A percentile compares a stretch with the other conserved stretches of the same genome.
phyloP scores from a whole-genome alignment of 2,329 filamentous ascomycete species.

The Neobulgaria alba region DNA sequence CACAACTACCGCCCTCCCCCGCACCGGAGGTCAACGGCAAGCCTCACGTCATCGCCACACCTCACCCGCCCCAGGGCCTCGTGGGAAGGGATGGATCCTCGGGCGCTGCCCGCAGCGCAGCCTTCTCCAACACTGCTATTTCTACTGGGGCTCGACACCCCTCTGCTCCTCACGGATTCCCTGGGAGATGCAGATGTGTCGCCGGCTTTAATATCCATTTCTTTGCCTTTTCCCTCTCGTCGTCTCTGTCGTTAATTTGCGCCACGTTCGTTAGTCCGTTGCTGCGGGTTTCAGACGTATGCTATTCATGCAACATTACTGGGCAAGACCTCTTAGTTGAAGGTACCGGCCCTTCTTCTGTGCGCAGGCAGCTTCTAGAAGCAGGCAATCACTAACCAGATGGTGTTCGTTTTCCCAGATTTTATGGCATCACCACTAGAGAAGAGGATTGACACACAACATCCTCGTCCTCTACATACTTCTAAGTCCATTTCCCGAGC shows the following conservation, averaged over 20 bases:
- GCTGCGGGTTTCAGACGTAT: conserved; percentile 24
- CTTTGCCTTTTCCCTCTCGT: conserved; percentile 10
- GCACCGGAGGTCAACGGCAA: too few species aligned
- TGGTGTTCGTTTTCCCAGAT: conserved; percentile 24
- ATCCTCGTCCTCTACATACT: conserved; percentile 28
- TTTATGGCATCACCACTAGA: conserved; percentile 26
- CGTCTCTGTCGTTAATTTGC: conserved; percentile 11
- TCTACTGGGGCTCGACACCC: background rate
- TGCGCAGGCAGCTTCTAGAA: conserved; percentile 7
- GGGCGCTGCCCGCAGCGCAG: background rate
- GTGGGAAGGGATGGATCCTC: too few species aligned
- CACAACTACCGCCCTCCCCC: too few species aligned
- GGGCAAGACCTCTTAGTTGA: conserved; percentile 12
- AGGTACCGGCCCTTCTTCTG: conserved; percentile 5
- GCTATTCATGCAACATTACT: conserved; percentile 23
- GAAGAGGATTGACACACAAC: conserved; percentile 19
- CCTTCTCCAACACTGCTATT: background rate
- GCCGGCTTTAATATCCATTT: conserved; percentile 6
- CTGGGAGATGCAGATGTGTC: conserved; percentile 18
- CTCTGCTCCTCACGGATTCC: background rate
- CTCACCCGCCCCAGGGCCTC: too few species aligned
- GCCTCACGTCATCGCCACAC: too few species aligned
- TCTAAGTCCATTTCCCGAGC: conserved; percentile 33
- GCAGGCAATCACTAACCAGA: conserved; percentile 23
- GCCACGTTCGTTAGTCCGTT: conserved; percentile 19